Conservation (phyloP, 2,329 filamentous ascomycete species). For the Aspergillus sp. region DNA sequence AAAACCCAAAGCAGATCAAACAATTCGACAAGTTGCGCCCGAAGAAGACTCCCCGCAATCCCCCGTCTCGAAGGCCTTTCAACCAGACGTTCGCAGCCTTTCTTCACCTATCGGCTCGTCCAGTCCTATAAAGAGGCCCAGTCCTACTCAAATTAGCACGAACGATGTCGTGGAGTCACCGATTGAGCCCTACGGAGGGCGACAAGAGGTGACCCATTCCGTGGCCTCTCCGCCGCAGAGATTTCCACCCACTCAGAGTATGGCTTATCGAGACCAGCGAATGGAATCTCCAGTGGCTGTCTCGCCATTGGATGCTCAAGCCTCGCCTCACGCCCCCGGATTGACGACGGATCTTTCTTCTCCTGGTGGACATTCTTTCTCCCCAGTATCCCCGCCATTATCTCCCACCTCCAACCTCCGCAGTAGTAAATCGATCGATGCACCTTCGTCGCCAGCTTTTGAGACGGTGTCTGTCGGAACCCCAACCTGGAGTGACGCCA, state of each 20-base stretch:
- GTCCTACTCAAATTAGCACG: constrained; percentile 17
- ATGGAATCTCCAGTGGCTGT: constrained; percentile 70
- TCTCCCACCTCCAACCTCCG: constrained; percentile 33
- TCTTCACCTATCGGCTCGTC: constrained; percentile 21
- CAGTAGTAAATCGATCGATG: constrained; percentile 34
- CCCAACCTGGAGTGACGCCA: constrained; percentile 81
- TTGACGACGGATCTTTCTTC: constrained; percentile 71
- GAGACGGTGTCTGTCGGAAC: constrained; percentile 56
- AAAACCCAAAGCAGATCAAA: constrained; percentile 25
- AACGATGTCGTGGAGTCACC: constrained; percentile 21
- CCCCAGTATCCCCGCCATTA: constrained; percentile 63
- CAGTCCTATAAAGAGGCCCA: constrained; percentile 26
- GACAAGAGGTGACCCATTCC: constrained; percentile 17
- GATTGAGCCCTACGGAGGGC: constrained; percentile 16
- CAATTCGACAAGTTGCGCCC: constrained; percentile 37
- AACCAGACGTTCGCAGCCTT: constrained; percentile 18
- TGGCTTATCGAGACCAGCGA: constrained; percentile 46
- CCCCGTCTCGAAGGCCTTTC: constrained; percentile 18
- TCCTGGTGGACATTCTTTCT: constrained; percentile 62
- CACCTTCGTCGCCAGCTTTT: constrained; percentile 50
- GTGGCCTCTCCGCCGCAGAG: constrained; percentile 31
- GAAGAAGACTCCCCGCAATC: constrained; percentile 25
- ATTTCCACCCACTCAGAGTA: constrained; percentile 22
- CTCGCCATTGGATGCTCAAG: constrained; percentile 53
- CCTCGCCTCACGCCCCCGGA: constrained; percentile 55